Percentiles rank a stretch among this genome's conserved stretches.
Evolutionary conservation across 2,329 filamentous ascomycete genomes (phyloP).

Genomic region (Pseudogymnoascus sp.): DNA sequence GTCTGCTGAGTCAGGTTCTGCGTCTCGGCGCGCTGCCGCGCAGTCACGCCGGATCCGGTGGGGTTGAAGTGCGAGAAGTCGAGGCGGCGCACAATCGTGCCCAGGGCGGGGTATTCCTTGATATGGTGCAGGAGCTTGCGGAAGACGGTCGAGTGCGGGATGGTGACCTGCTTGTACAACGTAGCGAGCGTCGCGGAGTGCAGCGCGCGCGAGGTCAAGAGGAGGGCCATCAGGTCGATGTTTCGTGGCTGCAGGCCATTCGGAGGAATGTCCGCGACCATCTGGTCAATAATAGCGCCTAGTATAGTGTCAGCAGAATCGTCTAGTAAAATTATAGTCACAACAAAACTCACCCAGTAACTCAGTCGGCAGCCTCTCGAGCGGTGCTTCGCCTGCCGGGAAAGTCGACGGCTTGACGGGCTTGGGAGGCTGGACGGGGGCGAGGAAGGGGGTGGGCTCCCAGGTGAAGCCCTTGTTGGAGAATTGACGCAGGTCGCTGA

Average conservation of each 20-base stretch:
- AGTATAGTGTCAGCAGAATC: constrained; percentile 20
- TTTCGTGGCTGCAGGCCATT: constrained; percentile 72
- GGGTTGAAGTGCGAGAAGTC: constrained; percentile 86
- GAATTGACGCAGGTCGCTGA: constrained; percentile 51
- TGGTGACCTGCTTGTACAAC: constrained; percentile 72
- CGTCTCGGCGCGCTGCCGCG: constrained; percentile 67
- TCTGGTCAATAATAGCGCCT: constrained; percentile 69
- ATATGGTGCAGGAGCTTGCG: constrained; percentile 72
- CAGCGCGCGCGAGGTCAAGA: constrained; percentile 68
- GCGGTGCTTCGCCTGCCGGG: constrained; percentile 44
- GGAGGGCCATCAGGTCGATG: constrained; percentile 67
- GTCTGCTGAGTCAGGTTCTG: constrained; percentile 71
- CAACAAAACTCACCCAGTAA: constrained; percentile 55
- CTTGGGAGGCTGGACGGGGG: constrained; percentile 25
- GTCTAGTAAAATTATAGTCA: constrained; percentile 19
- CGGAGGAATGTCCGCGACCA: constrained; percentile 68
- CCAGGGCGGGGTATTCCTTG: constrained; percentile 58
- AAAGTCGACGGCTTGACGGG: constrained; percentile 26
- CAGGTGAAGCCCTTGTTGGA: constrained; percentile 46
- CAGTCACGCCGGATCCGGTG: constrained; percentile 67
- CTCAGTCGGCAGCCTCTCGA: constrained; percentile 66
- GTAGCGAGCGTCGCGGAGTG: constrained; percentile 68
- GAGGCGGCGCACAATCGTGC: constrained; percentile 68
- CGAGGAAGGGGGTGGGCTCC: constrained; percentile 27
- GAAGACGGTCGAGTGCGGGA: constrained; percentile 78